Percentiles rank a stretch among this genome's conserved stretches.
These are phyloP conservation scores for Calonectria multiphialidica DNA, from an alignment of 2,329 filamentous ascomycete species.

Conservation along the genomic window DNA sequence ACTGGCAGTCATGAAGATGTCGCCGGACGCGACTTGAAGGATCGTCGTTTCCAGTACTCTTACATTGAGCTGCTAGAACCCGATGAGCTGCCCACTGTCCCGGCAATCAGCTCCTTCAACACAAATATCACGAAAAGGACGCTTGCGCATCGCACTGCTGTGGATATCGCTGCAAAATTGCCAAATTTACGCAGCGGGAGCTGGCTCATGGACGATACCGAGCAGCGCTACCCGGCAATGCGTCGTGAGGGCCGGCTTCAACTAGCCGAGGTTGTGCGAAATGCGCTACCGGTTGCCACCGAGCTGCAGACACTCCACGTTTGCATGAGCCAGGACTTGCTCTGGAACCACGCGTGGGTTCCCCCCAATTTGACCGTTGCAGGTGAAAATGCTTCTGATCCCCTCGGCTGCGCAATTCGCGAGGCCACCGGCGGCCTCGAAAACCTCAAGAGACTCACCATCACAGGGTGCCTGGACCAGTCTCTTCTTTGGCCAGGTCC, in stretches of 20 bases:
- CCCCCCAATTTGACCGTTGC: conserved; percentile 20
- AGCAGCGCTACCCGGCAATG: conserved; percentile 28
- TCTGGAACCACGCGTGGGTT: conserved; percentile 34
- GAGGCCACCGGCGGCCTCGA: conserved; percentile 20
- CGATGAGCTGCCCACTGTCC: conserved; percentile 20
- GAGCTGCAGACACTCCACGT: conserved; percentile 26
- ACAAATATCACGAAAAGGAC: conserved; percentile 25
- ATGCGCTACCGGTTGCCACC: conserved; percentile 19
- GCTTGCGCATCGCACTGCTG: conserved; percentile 22
- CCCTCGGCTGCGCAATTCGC: conserved; percentile 24
- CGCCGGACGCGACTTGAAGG: conserved; percentile 23
- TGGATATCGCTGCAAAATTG: conserved; percentile 29
- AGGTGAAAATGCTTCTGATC: conserved; percentile 18
- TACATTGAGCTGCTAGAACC: conserved; percentile 23
- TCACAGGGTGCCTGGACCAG: conserved; percentile 29
- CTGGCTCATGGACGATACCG: conserved; percentile 28
- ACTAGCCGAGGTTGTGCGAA: conserved; percentile 24
- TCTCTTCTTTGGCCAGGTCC: conserved; percentile 29
- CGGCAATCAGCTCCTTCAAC: conserved; percentile 24
- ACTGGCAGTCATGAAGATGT: conserved; percentile 18
- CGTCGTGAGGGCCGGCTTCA: conserved; percentile 24
- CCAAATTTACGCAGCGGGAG: conserved; percentile 26
- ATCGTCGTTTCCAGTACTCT: conserved; percentile 32
- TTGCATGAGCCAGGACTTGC: conserved; percentile 30
- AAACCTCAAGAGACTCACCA: conserved; percentile 23